These are phyloP conservation scores for Neoboletus magnificus DNA, from an alignment of 768 basidiomycete species.

Conservation along the genomic window DNA sequence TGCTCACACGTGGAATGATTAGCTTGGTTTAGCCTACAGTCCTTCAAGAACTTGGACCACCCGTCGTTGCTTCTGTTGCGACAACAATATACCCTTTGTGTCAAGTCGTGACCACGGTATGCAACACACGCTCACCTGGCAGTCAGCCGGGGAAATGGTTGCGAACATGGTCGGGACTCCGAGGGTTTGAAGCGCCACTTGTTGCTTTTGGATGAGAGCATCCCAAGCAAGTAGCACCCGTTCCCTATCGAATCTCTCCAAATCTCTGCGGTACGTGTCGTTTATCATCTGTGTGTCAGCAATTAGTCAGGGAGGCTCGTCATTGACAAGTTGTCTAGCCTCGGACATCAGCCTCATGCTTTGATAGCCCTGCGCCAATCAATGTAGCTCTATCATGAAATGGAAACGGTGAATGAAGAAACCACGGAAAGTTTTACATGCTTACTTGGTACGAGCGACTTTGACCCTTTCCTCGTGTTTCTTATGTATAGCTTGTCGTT, in stretches of 20 bases:
- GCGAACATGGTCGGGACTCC: conserved; percentile 71
- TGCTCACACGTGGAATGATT: conserved; percentile 3
- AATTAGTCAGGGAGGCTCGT: conserved; percentile 11
- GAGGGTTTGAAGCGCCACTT: conserved; percentile 54
- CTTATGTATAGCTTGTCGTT: conserved; percentile 56
- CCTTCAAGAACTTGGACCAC: conserved; percentile 67
- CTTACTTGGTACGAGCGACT: conserved; percentile 63
- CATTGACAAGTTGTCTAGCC: conserved; percentile 4
- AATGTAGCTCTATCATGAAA: conserved; percentile 52
- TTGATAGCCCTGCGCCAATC: conserved; percentile 61
- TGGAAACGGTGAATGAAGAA: neutral
- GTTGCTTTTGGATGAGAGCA: conserved; percentile 67
- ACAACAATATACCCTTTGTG: neutral
- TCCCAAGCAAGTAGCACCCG: conserved; percentile 75
- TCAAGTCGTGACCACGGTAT: neutral
- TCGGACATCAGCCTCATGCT: conserved; percentile 52
- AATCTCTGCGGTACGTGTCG: conserved; percentile 59
- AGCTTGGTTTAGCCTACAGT: conserved; percentile 30
- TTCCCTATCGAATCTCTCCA: conserved; percentile 66
- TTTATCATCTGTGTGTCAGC: conserved; percentile 55
- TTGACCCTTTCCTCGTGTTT: conserved; percentile 73
- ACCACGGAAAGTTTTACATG: conserved; percentile 1
- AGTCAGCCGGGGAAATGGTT: conserved; percentile 44
- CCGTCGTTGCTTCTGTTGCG: conserved; percentile 59
- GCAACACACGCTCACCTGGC: conserved; percentile 47